A percentile compares a stretch with the other conserved stretches of the same genome.
These are phyloP conservation scores for Isatis tinctoria DNA, from an alignment of 345 rosid species.

Conservation along the genomic window DNA sequence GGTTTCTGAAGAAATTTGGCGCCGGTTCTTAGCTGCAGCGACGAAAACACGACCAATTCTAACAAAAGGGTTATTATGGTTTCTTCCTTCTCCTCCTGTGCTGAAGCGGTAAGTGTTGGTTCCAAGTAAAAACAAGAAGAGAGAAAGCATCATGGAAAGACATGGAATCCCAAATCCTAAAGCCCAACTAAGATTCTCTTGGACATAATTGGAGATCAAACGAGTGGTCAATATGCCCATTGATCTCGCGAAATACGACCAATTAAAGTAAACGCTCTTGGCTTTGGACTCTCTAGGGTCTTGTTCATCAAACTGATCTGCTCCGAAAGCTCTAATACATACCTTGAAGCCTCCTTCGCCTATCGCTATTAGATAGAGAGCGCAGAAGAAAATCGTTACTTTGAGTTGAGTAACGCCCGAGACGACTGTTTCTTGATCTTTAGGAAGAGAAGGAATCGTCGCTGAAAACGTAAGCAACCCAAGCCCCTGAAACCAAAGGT, in stretches of 20 bases:
- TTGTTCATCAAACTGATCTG: conserved; percentile 31
- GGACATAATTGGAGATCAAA: conserved; percentile 1
- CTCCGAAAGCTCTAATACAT: conserved; percentile 30
- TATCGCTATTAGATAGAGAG: conserved; percentile 24
- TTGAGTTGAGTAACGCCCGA: conserved; percentile 33
- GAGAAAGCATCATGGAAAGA: conserved; percentile 17
- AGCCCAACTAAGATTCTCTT: conserved; percentile 20
- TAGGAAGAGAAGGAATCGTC: conserved; percentile 33
- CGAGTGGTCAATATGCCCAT: not conserved
- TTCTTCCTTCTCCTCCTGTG: not conserved
- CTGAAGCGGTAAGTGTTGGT: conserved; percentile 19
- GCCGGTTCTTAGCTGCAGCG: conserved; percentile 21
- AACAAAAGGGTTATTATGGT: conserved; percentile 12
- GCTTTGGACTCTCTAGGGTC: conserved; percentile 26
- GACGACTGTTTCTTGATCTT: conserved; percentile 2
- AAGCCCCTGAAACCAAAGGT: conserved; percentile 39
- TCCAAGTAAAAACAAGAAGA: conserved; percentile 25
- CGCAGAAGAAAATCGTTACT: conserved; percentile 15
- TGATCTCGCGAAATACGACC: conserved; percentile 16
- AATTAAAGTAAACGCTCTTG: conserved; percentile 22
- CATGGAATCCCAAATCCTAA: conserved; percentile 28
- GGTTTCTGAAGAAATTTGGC: not conserved
- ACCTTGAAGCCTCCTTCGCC: conserved; percentile 25
- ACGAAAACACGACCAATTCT: conserved; percentile 33
- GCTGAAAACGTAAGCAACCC: conserved; percentile 56